Evolutionary conservation across 768 basidiomycete genomes (phyloP).

Genomic region (Kwoniella sp.): DNA sequence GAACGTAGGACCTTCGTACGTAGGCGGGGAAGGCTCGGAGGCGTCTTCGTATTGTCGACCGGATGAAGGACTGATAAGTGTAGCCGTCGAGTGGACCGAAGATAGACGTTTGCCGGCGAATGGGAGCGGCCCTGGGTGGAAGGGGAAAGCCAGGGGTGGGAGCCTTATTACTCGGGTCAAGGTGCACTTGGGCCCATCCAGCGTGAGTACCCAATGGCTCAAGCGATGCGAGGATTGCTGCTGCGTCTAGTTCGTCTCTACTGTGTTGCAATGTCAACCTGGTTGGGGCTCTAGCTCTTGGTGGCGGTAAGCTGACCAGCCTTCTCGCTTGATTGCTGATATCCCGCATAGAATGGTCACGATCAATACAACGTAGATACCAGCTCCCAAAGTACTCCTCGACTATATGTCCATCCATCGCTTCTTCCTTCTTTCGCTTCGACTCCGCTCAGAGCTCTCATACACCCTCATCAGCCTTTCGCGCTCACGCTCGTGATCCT

Average conservation of each 20-base stretch:
- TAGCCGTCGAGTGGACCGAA: constrained; percentile 35
- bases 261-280: no score
- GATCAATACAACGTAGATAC: neutral
- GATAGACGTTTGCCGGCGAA: constrained; percentile 25
- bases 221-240: no score
- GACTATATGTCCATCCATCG: constrained; percentile 31
- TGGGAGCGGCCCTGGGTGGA: neutral
- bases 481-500: constrained; percentile 31
- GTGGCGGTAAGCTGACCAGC: no score
- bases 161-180: constrained; percentile 34
- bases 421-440: constrained; percentile 31
- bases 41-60: neutral
- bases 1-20: no score
- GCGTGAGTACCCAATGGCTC: neutral
- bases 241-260: no score
- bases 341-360: neutral
- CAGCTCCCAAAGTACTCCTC: neutral
- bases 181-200: neutral
- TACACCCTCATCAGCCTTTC: constrained; percentile 35
- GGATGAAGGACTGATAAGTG: neutral
- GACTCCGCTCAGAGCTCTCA: constrained; percentile 14
- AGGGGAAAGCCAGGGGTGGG: constrained; percentile 17
- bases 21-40: no score
- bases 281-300: no score
- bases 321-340: no score